phyloP scores from a whole-genome alignment of 208 protist species.

The Endotrypanum monterogeii region DNA sequence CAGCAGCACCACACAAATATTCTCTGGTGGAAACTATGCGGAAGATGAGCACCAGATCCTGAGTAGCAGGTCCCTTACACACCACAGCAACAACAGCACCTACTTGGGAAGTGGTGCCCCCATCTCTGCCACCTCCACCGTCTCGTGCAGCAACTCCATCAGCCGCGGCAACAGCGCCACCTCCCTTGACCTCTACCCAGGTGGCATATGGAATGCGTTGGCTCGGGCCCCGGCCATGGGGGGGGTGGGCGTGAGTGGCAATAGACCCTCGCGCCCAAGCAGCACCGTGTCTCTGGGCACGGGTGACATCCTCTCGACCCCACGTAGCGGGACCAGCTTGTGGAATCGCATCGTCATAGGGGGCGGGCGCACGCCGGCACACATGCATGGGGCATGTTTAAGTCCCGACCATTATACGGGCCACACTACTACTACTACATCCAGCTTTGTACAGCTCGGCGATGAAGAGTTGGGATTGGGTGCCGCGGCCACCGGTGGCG shows the following conservation, averaged over 20 bases:
- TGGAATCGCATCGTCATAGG: slow-evolving; percentile 23
- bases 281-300: slow-evolving; percentile 14
- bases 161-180: slow-evolving; percentile 23
- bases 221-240: not conserved
- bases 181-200: slow-evolving; percentile 28
- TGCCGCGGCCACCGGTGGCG: not conserved
- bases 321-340: slow-evolving; percentile 15
- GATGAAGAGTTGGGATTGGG: slow-evolving; percentile 26
- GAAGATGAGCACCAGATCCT: slow-evolving; percentile 5
- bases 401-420: slow-evolving; percentile 9
- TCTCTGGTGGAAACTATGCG: slow-evolving; percentile 4
- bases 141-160: slow-evolving; percentile 5
- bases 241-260: not conserved
- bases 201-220: slow-evolving; percentile 27
- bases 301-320: slow-evolving; percentile 18
- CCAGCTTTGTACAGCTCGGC: slow-evolving; percentile 30
- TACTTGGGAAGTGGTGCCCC: not conserved
- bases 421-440: slow-evolving; percentile 19
- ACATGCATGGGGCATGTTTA: slow-evolving; percentile 1
- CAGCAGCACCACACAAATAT: slow-evolving; percentile 28
- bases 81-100: not conserved
- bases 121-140: not conserved
- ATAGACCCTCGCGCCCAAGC: not conserved
- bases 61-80: not conserved
- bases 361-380: slow-evolving; percentile 15